Evolutionary conservation across 257 asterid genomes (phyloP).

Genomic region (Nicotiana undulata): DNA sequence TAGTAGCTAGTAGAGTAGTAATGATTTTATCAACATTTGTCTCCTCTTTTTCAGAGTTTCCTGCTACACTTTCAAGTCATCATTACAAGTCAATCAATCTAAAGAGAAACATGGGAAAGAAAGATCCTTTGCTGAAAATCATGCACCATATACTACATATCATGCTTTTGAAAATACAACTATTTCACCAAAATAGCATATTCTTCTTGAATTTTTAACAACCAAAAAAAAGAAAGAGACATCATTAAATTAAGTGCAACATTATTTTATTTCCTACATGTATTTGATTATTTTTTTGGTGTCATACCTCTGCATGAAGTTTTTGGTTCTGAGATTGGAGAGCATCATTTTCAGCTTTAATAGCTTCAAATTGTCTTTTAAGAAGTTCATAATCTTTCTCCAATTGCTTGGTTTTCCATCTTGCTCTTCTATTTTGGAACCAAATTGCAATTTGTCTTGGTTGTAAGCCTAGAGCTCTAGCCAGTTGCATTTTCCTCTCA

Average conservation of each 20-base stretch:
- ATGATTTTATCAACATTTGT: background rate
- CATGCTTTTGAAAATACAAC: background rate
- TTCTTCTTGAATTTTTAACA: background rate
- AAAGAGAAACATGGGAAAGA: background rate
- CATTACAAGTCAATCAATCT: background rate
- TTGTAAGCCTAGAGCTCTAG: conserved; percentile 54
- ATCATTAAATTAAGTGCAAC: background rate
- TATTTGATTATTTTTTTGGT: background rate
- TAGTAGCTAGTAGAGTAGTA: background rate
- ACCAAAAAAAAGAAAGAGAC: background rate
- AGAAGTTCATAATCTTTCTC: conserved; percentile 54
- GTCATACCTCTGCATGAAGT: conserved; percentile 48
- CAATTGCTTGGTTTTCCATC: conserved; percentile 61
- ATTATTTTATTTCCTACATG: background rate
- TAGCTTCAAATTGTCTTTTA: conserved; percentile 49
- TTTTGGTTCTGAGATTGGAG: conserved; percentile 50
- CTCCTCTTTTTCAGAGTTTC: background rate
- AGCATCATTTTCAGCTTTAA: conserved; percentile 52
- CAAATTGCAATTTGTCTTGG: conserved; percentile 62
- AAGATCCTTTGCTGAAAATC: conserved; percentile 4
- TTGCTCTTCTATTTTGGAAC: conserved; percentile 67
- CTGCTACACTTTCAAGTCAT: background rate
- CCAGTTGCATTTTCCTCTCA: conserved; percentile 57
- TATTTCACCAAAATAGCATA: background rate
- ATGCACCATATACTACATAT: conserved; percentile 9